Percentiles rank a stretch among this genome's conserved stretches.
Conservation (phyloP, 768 basidiomycete species). For the Mycena capillaripes region DNA sequence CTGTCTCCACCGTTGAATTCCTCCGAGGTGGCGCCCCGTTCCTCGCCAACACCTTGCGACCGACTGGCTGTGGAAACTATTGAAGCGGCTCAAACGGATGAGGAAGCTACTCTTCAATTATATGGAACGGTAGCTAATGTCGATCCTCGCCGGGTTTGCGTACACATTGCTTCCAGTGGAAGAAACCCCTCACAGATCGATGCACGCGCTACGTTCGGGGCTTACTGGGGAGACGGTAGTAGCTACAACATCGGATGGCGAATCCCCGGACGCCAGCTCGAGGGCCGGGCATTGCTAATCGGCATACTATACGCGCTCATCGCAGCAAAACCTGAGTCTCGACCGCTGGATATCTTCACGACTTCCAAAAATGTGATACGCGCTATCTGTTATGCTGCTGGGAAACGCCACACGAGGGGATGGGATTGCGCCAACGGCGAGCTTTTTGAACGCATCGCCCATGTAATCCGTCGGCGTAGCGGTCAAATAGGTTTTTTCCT, state of each 20-base stretch:
- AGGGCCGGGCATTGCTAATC: neutral
- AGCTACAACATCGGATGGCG: neutral
- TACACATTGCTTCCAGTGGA: neutral
- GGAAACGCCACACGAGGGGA: neutral
- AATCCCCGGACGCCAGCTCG: neutral
- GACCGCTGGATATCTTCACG: neutral
- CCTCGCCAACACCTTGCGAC: neutral
- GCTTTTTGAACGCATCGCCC: neutral
- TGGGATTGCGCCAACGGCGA: conserved; percentile 12
- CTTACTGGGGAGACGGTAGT: neutral
- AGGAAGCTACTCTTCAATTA: neutral
- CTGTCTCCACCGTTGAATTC: neutral
- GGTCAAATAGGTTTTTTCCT: neutral
- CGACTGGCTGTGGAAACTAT: neutral
- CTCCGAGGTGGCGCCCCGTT: neutral
- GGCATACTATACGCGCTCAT: neutral
- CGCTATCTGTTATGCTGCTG: neutral
- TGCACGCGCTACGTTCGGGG: neutral
- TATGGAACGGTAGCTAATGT: neutral
- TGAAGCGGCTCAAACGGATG: neutral
- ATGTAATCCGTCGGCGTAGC: neutral
- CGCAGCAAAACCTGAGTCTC: fast-evolving
- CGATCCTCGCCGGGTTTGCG: neutral
- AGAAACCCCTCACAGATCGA: neutral
- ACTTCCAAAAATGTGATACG: conserved; percentile 1